These are phyloP conservation scores for Wilcoxina mikolae DNA, from an alignment of 495 filamentous ascomycete species.

Conservation along the genomic window DNA sequence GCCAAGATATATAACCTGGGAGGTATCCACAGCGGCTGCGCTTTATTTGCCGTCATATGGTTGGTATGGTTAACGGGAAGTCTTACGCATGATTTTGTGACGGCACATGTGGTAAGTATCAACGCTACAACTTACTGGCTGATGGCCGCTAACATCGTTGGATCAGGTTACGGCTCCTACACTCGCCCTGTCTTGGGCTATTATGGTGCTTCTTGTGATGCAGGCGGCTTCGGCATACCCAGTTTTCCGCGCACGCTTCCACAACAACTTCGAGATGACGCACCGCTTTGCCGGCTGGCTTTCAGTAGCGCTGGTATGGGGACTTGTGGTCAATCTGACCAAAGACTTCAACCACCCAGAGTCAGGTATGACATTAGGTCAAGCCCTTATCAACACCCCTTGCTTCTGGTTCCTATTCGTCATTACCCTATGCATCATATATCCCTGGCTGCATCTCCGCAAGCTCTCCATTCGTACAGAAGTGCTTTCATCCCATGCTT, in stretches of 20 bases:
- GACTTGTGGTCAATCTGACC: conserved; percentile 31
- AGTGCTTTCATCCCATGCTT: conserved; percentile 51
- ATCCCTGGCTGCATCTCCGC: conserved; percentile 55
- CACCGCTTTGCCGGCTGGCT: conserved; percentile 57
- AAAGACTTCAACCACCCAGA: conserved; percentile 18
- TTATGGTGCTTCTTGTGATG: conserved; percentile 32
- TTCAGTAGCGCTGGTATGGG: conserved; percentile 46
- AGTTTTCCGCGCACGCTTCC: conserved; percentile 36
- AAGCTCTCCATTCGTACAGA: conserved; percentile 46
- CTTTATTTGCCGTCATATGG: conserved; percentile 53
- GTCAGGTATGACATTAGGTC: conserved; percentile 15
- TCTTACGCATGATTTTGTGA: conserved; percentile 36
- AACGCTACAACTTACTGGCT: background rate
- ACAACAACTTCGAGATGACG: conserved; percentile 52
- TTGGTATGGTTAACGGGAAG: conserved; percentile 44
- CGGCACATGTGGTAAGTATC: background rate
- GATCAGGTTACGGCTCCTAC: conserved; percentile 23
- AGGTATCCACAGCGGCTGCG: conserved; percentile 60
- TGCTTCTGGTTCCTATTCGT: conserved; percentile 54
- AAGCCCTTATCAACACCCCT: conserved; percentile 39
- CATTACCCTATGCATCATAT: conserved; percentile 44
- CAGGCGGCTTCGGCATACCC: conserved; percentile 39
- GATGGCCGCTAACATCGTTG: conserved; percentile 8
- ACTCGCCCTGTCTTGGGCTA: conserved; percentile 33
- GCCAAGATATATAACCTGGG: conserved; percentile 68